Base-by-base conservation (phyloP, 805 yeast species). In the Pichia sporocuriosa region DNA sequence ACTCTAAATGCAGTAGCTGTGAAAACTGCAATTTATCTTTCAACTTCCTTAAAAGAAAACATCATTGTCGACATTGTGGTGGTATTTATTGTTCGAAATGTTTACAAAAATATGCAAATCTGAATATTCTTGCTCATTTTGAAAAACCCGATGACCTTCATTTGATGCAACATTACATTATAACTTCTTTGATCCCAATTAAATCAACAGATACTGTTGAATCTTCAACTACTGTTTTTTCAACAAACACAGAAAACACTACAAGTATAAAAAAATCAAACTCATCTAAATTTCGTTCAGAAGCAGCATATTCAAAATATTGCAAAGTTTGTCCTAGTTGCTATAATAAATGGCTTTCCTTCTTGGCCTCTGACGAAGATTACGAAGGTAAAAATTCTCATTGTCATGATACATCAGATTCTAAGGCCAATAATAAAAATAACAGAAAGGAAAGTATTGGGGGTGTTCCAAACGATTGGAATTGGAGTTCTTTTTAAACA, bases 61-160 rank as follows among this genome's bases (percentile, higher is more conserved):
- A 73, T 52, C 79, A 73, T 51, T 73, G 79, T 49, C 49, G 79
- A 15, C 72, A 67, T 45, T 73, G 79, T 54, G 79, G 79, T 3
- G 60, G 61, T 25, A 67, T 72, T 10, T 69, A 65, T 39, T 73
- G 79, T 47, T 56, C 52, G 40, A 46, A 45, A 12, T 64, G 69
- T 44, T 45, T 58, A 15, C 45, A 45, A 23, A 43, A 54, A n/a
- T 42, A 48, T 13, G 65, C 67, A 2, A 57, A 57, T 37, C 47
- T 64, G 37, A 63, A 62, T 44, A 34, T 61, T 35, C 49, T 61
- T 37, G 66, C 66, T 24, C 57, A 62, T 44, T 63, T 63, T 45
- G 67, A 63, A 40, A 50, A 50, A 35, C 59, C 62, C 8, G 37
- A 37, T 21, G 31, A 39, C 17, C 7, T 25, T 4, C 22, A 29